A percentile compares a stretch with the other conserved stretches of the same genome.
Evolutionary conservation across 306 rosid species (phyloP).

Genomic region (Morella rubra): DNA sequence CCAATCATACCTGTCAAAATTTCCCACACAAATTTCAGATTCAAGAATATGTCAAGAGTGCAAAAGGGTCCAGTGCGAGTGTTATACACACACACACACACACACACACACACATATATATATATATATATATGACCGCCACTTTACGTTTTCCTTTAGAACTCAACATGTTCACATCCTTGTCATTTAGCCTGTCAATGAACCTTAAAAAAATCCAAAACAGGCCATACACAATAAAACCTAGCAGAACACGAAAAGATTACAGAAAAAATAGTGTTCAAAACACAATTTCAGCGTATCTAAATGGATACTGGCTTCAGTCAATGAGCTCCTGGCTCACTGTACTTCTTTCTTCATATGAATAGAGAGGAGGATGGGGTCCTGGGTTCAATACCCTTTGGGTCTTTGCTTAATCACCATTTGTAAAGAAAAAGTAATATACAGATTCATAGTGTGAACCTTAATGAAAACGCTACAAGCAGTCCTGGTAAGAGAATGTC

Average conservation of each 20-base stretch:
- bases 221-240: not conserved
- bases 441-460: conserved; percentile 48
- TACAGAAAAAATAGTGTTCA: not conserved
- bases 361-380: not conserved
- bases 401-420: not conserved
- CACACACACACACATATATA: too few species aligned
- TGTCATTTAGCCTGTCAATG: not conserved
- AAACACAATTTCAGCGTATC: not conserved
- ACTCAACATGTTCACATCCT: not conserved
- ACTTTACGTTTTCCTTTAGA: not conserved
- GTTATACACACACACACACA: too few species aligned
- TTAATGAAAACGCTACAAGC: conserved; percentile 87
- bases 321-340: conserved; percentile 1
- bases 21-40: conserved; percentile 26
- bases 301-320: not conserved
- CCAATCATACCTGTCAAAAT: conserved; percentile 82
- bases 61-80: too few species aligned
- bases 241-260: not conserved
- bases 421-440: conserved; percentile 6
- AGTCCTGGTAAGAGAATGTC: conserved; percentile 97
- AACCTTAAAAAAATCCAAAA: not conserved
- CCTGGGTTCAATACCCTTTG: not conserved
- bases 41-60: not conserved
- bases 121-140: too few species aligned
- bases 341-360: not conserved